These are phyloP conservation scores for Cercospora sesami DNA, from an alignment of 2,329 filamentous ascomycete species.

Conservation along the genomic window DNA sequence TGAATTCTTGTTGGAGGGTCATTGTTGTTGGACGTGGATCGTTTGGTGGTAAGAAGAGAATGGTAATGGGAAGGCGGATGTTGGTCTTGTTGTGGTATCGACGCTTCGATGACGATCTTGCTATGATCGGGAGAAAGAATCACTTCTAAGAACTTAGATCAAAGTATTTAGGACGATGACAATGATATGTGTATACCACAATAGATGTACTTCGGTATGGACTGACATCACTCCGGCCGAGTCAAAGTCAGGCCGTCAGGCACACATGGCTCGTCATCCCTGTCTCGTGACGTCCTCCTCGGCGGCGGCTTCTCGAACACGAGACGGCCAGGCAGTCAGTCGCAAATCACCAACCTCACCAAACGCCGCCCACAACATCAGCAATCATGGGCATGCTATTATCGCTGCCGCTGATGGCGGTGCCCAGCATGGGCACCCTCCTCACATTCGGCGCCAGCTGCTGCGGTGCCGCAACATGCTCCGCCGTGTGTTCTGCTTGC, in stretches of 20 bases:
- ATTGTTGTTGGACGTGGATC: slow-evolving; percentile 12
- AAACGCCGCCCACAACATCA: neutral
- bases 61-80: neutral
- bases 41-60: neutral
- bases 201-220: neutral
- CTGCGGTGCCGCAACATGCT: slow-evolving; percentile 91
- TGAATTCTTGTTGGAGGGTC: slow-evolving; percentile 39
- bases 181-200: neutral
- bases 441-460: slow-evolving; percentile 81
- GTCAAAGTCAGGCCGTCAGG: neutral
- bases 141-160: neutral
- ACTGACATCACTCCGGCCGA: slow-evolving; percentile 1
- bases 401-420: slow-evolving; percentile 81
- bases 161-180: neutral
- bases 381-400: slow-evolving; percentile 81
- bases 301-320: neutral
- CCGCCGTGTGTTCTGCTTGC: slow-evolving; percentile 90
- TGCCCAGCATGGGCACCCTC: slow-evolving; percentile 83
- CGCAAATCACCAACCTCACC: neutral
- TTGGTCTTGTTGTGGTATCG: neutral
- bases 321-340: neutral
- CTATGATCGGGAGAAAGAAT: neutral
- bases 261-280: neutral
- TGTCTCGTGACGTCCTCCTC: neutral
- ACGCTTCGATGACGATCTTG: neutral